Evolutionary conservation across 208 protist species (phyloP).

Genomic region (Leishmania turanica): DNA sequence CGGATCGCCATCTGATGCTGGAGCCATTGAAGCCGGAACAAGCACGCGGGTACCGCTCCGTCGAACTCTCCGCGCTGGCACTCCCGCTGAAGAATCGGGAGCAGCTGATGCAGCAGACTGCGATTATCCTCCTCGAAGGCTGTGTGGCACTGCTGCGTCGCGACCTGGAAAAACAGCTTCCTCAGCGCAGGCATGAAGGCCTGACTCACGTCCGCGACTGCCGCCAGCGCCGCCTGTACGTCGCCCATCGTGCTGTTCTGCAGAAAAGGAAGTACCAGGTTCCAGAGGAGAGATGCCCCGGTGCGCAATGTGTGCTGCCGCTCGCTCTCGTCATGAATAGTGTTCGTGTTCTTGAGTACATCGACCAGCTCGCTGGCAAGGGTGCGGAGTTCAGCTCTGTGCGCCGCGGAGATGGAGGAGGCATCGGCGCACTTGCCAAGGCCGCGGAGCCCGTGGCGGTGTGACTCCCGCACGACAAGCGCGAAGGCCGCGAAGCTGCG

Average conservation of each 20-base stretch:
- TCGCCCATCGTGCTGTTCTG: slow-evolving; percentile 23
- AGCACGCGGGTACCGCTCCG: neutral
- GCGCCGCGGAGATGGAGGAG: slow-evolving; percentile 45
- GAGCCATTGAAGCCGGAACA: slow-evolving; percentile 33
- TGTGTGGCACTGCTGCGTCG: slow-evolving; percentile 59
- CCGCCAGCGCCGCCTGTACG: slow-evolving; percentile 20
- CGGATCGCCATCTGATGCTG: slow-evolving; percentile 25
- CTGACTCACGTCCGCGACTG: slow-evolving; percentile 21
- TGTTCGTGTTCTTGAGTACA: slow-evolving; percentile 62
- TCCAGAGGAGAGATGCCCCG: slow-evolving; percentile 77
- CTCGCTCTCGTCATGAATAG: slow-evolving; percentile 72
- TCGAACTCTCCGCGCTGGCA: slow-evolving; percentile 3
- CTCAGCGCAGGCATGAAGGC: slow-evolving; percentile 14
- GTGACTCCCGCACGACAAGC: slow-evolving; percentile 10
- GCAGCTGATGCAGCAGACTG: slow-evolving; percentile 26
- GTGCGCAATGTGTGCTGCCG: slow-evolving; percentile 58
- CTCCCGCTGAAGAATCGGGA: slow-evolving; percentile 22
- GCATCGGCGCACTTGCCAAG: slow-evolving; percentile 37
- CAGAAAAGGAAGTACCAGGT: slow-evolving; percentile 52
- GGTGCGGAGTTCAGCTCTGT: slow-evolving; percentile 32
- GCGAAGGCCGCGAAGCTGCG: slow-evolving; percentile 56
- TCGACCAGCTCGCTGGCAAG: slow-evolving; percentile 50
- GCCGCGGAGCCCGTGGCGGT: neutral
- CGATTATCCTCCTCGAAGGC: slow-evolving; percentile 82
- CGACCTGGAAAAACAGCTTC: slow-evolving; percentile 45